Conservation (phyloP, 192 early-diverging fungal genomes). For the Chytriomyces hyalinus region DNA sequence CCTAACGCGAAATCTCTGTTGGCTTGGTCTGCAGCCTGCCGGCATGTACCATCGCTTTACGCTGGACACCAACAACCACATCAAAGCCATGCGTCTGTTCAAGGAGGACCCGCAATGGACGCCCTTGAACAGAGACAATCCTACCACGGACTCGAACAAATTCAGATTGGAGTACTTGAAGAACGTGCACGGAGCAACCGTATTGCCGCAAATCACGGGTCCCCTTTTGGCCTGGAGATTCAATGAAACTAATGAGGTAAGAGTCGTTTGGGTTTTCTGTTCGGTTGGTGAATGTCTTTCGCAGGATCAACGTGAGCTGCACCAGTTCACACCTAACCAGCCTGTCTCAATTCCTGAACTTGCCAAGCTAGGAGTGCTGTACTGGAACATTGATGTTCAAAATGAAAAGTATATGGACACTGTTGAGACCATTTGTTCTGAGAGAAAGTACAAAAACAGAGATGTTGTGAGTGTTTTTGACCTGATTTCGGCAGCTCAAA, state of each 20-base stretch:
- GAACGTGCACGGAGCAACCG: constrained; percentile 2
- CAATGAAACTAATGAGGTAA: not conserved
- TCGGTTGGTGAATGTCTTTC: not conserved
- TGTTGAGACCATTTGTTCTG: constrained; percentile 70
- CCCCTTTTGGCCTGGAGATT: not conserved
- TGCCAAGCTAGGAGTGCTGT: constrained; percentile 70
- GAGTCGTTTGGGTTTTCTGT: not conserved
- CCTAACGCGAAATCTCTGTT: not conserved
- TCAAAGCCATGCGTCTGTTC: constrained; percentile 82
- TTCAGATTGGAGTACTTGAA: constrained; percentile 35
- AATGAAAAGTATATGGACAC: constrained; percentile 52
- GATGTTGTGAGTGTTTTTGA: constrained; percentile 63
- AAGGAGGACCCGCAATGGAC: constrained; percentile 43
- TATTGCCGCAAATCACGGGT: not conserved
- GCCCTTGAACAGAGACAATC: constrained; percentile 25
- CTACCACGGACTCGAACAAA: constrained; percentile 22
- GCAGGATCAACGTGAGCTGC: constrained; percentile 76
- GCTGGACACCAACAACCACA: constrained; percentile 82
- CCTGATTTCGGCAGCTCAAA: not conserved
- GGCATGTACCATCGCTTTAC: constrained; percentile 98
- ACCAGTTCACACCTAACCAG: constrained; percentile 71
- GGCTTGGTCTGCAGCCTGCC: constrained; percentile 61
- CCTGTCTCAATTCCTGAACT: constrained; percentile 73
- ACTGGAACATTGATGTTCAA: constrained; percentile 67
- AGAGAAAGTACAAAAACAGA: constrained; percentile 87